Evolutionary conservation across 768 basidiomycete genomes (phyloP).

Genomic region (Lepiota brunneoincarnata): DNA sequence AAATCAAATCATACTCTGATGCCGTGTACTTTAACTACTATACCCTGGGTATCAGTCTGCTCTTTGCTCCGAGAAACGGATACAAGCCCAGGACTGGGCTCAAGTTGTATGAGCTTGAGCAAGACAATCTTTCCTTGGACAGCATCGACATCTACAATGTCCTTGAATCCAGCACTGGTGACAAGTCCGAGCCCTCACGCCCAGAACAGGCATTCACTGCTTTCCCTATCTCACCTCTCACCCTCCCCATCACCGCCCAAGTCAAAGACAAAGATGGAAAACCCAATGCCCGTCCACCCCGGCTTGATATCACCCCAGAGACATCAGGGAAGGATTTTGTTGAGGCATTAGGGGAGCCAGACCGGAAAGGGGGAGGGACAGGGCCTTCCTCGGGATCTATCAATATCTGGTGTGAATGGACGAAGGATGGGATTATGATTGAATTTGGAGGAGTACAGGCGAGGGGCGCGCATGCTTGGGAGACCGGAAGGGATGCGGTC

Average conservation of each 20-base stretch:
- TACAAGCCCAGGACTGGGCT: constrained; percentile 55
- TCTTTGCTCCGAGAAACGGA: constrained; percentile 64
- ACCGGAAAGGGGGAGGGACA: constrained; percentile 85
- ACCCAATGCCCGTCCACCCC: constrained; percentile 29
- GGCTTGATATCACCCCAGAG: constrained; percentile 40
- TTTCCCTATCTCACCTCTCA: constrained; percentile 55
- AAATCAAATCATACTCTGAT: constrained; percentile 80
- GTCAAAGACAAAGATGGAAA: constrained; percentile 37
- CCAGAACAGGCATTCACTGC: constrained; percentile 55
- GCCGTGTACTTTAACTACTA: constrained; percentile 86
- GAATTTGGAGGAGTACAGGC: constrained; percentile 82
- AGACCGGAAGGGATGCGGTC: constrained; percentile 74
- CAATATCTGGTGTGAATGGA: constrained; percentile 94
- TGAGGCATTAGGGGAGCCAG: constrained; percentile 74
- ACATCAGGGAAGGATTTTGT: constrained; percentile 83
- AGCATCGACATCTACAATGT: constrained; percentile 84
- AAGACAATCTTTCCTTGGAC: constrained; percentile 56
- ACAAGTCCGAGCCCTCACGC: constrained; percentile 34
- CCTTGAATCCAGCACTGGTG: constrained; percentile 25
- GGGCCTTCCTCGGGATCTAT: constrained; percentile 84
- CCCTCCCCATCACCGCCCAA: constrained; percentile 35
- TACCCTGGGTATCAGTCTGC: constrained; percentile 75
- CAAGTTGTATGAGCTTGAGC: constrained; percentile 31
- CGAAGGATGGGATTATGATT: constrained; percentile 75
- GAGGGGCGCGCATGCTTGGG: constrained; percentile 83